These are phyloP conservation scores for Gaeumannomyces tritici DNA, from an alignment of 2,329 filamentous ascomycete genomes.

Conservation along the genomic window DNA sequence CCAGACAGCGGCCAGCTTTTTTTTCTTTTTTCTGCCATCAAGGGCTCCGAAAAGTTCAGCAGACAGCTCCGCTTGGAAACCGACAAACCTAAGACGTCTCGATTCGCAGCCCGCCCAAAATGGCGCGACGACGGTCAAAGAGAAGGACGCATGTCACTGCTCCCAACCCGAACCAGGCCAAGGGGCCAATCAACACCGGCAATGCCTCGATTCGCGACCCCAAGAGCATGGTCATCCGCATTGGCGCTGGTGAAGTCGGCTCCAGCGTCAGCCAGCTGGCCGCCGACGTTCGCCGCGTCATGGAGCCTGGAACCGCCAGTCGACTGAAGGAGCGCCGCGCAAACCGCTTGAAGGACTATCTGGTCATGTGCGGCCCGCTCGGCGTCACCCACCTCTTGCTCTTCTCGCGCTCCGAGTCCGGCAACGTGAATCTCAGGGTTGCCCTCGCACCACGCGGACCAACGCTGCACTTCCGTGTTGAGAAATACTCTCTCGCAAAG, in stretches of 20 bases:
- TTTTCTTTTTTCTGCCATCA: neutral
- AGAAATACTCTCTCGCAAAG: slow-evolving; percentile 89
- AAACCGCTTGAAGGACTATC: slow-evolving; percentile 85
- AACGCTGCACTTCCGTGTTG: slow-evolving; percentile 87
- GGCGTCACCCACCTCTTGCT: slow-evolving; percentile 89
- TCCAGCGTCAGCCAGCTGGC: slow-evolving; percentile 86
- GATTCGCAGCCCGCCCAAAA: slow-evolving; percentile 22
- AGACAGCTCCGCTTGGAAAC: neutral
- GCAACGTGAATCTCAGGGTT: slow-evolving; percentile 87
- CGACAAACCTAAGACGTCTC: neutral
- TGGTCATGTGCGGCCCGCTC: slow-evolving; percentile 88
- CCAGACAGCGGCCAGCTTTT: neutral
- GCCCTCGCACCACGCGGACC: slow-evolving; percentile 83
- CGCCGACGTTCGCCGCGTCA: slow-evolving; percentile 81
- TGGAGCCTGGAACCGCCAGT: slow-evolving; percentile 90
- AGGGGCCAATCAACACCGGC: slow-evolving; percentile 40
- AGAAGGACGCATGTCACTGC: slow-evolving; percentile 78
- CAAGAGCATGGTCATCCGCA: slow-evolving; percentile 97
- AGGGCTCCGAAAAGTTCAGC: neutral
- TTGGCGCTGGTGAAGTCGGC: slow-evolving; percentile 88
- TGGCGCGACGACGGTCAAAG: slow-evolving; percentile 77
- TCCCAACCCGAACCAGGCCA: slow-evolving; percentile 43
- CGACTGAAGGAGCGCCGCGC: slow-evolving; percentile 81
- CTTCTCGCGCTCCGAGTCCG: slow-evolving; percentile 80
- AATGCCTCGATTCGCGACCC: slow-evolving; percentile 61